Evolutionary conservation across 768 basidiomycete species (phyloP).

Genomic region (Boletus edulis): DNA sequence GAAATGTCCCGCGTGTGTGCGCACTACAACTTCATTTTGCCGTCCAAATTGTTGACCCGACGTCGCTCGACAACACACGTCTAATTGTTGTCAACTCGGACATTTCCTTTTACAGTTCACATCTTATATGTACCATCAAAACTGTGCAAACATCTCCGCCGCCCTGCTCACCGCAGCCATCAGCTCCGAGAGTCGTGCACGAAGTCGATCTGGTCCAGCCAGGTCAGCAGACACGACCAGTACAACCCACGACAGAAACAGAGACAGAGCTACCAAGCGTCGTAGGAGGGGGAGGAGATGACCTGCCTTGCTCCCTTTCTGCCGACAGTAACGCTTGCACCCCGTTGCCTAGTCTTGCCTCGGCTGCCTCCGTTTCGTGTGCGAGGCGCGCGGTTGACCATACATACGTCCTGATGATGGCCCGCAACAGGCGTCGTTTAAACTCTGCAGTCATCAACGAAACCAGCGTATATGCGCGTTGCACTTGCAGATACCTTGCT

Average conservation of each 20-base stretch:
- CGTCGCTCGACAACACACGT: constrained; percentile 9
- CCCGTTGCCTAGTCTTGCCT: constrained; percentile 9
- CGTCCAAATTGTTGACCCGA: constrained; percentile 5
- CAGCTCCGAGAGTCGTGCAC: constrained; percentile 24
- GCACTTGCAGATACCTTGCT: constrained; percentile 18
- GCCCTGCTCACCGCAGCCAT: constrained; percentile 28
- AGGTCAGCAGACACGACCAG: constrained; percentile 14
- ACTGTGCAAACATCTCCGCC: constrained; percentile 20
- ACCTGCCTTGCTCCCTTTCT: constrained; percentile 36
- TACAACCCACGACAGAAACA: not conserved
- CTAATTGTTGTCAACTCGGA: constrained; percentile 9
- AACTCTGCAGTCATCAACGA: constrained; percentile 21
- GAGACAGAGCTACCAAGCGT: constrained; percentile 22
- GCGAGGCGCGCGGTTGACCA: constrained; percentile 28
- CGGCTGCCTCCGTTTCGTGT: constrained; percentile 15
- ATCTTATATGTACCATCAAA: constrained; percentile 1
- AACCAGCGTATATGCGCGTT: constrained; percentile 25
- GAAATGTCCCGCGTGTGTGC: constrained; percentile 2
- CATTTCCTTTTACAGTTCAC: constrained; percentile 28
- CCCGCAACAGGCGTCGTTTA: constrained; percentile 17
- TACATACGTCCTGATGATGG: constrained; percentile 14
- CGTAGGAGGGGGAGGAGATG: constrained; percentile 16
- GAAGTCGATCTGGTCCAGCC: constrained; percentile 19
- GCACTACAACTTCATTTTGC: constrained; percentile 6
- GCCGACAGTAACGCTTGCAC: constrained; percentile 19